Percentiles rank a stretch among this genome's conserved stretches.
Conservation (phyloP, 2,329 filamentous ascomycete genomes). For the Sclerotinia nivalis region DNA sequence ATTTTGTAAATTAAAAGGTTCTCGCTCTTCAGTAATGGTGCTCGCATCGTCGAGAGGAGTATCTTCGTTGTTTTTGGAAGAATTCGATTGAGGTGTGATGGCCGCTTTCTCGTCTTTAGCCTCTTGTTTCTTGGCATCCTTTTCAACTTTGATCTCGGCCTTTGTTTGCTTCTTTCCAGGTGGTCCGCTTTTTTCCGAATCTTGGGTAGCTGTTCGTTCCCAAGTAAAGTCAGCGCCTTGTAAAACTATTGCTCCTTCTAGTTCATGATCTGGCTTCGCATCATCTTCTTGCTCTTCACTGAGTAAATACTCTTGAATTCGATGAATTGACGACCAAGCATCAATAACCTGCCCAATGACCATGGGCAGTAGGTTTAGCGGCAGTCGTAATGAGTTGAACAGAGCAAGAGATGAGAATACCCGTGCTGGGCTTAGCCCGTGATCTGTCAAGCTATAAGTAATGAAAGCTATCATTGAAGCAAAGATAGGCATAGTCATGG, state of each 20-base stretch:
- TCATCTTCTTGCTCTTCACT: constrained; percentile 83
- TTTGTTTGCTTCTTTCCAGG: constrained; percentile 59
- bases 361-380: constrained; percentile 83
- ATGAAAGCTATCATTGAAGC: constrained; percentile 96
- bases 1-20: constrained; percentile 72
- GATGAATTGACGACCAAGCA: constrained; percentile 78
- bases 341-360: constrained; percentile 89
- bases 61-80: constrained; percentile 48
- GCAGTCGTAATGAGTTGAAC: constrained; percentile 89
- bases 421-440: constrained; percentile 69
- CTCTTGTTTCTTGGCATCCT: constrained; percentile 47
- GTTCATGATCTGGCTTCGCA: constrained; percentile 55
- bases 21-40: constrained; percentile 54
- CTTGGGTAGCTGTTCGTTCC: constrained; percentile 67
- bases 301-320: constrained; percentile 84
- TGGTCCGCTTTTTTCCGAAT: constrained; percentile 45
- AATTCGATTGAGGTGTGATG: constrained; percentile 38
- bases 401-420: constrained; percentile 92
- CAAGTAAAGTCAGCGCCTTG: constrained; percentile 79
- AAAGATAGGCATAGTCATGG: constrained; percentile 72
- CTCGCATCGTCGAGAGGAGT: constrained; percentile 52
- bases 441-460: constrained; percentile 68
- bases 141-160: constrained; percentile 43
- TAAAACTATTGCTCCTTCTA: constrained; percentile 71
- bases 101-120: constrained; percentile 43